Evolutionary conservation across 805 yeast species (phyloP).

Genomic region (Dipodascus geniculatus): DNA sequence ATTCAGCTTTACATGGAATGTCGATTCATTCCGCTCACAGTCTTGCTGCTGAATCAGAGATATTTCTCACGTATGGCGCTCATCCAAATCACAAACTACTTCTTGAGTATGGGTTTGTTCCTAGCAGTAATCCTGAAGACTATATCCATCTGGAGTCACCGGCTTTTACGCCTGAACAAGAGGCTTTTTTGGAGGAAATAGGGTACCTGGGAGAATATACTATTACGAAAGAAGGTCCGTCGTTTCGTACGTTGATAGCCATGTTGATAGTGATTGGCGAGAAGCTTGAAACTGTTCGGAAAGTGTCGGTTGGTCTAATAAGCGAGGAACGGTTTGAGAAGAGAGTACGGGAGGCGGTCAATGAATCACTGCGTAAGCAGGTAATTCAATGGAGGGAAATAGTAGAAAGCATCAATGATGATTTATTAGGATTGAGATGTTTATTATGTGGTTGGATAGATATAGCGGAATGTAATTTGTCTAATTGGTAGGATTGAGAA

Average conservation of each 20-base stretch:
- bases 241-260: slow-evolving; percentile 69
- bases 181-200: slow-evolving; percentile 34
- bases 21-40: slow-evolving; percentile 33
- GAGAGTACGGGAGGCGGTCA: neutral
- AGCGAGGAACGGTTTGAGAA: neutral
- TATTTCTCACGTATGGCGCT: slow-evolving; percentile 73
- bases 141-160: slow-evolving; percentile 47
- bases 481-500: neutral
- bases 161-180: slow-evolving; percentile 29
- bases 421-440: too few relatives aligned
- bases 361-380: neutral
- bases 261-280: slow-evolving; percentile 32
- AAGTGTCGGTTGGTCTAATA: neutral
- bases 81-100: slow-evolving; percentile 75
- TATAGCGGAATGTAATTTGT: neutral
- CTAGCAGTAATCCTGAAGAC: slow-evolving; percentile 53
- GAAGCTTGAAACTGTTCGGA: slow-evolving; percentile 1
- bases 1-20: slow-evolving; percentile 39
- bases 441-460: neutral
- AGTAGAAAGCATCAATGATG: too few relatives aligned
- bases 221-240: slow-evolving; percentile 37
- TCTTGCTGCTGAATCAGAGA: slow-evolving; percentile 38
- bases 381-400: neutral
- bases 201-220: slow-evolving; percentile 73
- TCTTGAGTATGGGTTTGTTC: slow-evolving; percentile 77